Percentiles rank a stretch among this genome's conserved stretches.
Conservation (phyloP, 768 basidiomycete genomes). For the Filobasidium floriforme region DNA sequence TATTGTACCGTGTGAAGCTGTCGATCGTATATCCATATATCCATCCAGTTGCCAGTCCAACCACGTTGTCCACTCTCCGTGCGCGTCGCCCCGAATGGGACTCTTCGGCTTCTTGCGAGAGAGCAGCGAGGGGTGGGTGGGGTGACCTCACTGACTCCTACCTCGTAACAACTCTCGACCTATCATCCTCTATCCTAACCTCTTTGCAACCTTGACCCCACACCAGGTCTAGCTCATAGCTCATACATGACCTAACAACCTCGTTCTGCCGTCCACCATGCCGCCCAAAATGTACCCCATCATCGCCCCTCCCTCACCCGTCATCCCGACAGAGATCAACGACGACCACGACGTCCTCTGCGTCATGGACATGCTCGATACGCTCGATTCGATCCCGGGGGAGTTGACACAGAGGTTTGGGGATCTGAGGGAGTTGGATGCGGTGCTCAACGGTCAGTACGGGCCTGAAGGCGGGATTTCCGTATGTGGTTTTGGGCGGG, state of each 20-base stretch:
- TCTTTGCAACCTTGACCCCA: no score
- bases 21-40: no score
- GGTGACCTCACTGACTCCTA: no score
- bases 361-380: constrained; percentile 51
- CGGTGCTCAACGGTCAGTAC: constrained; percentile 59
- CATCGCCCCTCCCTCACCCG: constrained; percentile 12
- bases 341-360: constrained; percentile 39
- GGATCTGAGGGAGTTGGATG: constrained; percentile 96
- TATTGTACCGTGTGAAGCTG: no score
- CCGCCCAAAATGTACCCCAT: constrained; percentile 19
- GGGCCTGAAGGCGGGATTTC: not conserved
- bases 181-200: no score
- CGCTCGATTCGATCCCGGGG: constrained; percentile 83
- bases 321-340: constrained; percentile 20
- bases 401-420: constrained; percentile 91
- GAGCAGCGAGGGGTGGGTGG: no score
- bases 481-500: not conserved
- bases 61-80: no score
- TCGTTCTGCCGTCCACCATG: constrained; percentile 1
- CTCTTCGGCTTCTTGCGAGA: no score
- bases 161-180: no score
- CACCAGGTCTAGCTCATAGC: no score
- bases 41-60: no score
- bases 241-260: not conserved
- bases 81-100: no score